Evolutionary conservation across 129 eudicot species (phyloP).

Genomic region (Gnaphalium uliginosum): DNA sequence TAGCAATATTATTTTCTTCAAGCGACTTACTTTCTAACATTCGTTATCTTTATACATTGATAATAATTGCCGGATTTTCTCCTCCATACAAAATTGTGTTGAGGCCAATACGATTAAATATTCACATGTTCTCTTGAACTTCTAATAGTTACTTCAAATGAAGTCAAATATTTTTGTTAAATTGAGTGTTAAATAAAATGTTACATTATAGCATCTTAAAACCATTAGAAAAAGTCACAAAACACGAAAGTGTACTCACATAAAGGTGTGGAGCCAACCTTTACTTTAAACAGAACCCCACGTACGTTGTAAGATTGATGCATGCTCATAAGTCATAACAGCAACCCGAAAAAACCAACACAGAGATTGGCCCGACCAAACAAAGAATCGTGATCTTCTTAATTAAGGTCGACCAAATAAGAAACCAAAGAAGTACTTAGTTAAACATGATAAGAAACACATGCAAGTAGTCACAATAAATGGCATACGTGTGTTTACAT

Average conservation of each 20-base stretch:
- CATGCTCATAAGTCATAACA: constrained; percentile 1
- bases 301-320: background rate
- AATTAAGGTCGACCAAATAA: constrained; percentile 5
- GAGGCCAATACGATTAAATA: no score
- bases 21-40: background rate
- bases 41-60: background rate
- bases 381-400: background rate
- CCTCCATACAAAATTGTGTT: background rate
- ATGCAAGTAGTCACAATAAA: constrained; percentile 1
- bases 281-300: background rate
- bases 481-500: constrained; percentile 20
- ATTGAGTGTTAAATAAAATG: background rate
- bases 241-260: background rate
- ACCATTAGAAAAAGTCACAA: background rate
- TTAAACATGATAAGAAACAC: constrained; percentile 3
- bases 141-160: no score
- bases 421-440: background rate
- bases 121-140: background rate
- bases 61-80: background rate
- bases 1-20: no score
- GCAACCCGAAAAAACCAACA: background rate
- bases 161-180: background rate
- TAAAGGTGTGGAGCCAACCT: constrained; percentile 3
- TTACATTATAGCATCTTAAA: background rate
- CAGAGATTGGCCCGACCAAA: background rate